A percentile compares a stretch with the other conserved stretches of the same genome.
phyloP scores from a whole-genome alignment of 78 protist genomes.

The Ministeria vibrans region DNA sequence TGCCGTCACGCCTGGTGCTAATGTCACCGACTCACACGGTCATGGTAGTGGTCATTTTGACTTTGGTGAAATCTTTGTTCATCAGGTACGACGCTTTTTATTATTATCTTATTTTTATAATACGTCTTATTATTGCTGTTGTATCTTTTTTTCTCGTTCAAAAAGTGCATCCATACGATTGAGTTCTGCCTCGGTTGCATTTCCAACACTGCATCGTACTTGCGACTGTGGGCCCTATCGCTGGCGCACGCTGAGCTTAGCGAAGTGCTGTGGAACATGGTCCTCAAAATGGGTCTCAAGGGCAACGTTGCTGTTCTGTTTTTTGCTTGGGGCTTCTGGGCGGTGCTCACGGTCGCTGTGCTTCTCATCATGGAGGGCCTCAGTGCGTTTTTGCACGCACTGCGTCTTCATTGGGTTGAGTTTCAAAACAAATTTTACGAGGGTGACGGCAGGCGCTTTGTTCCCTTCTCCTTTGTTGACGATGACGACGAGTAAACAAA shows the following conservation, averaged over 20 bases:
- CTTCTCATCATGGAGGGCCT: conserved; percentile 96
- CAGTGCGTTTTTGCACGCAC: conserved; percentile 98
- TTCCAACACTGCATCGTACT: conserved; percentile 99
- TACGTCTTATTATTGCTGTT: neutral
- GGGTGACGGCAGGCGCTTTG: conserved; percentile 68
- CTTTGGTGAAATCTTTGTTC: conserved; percentile 74
- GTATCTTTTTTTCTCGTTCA: conserved; percentile 16
- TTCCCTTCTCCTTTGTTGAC: conserved; percentile 63
- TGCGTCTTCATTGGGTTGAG: conserved; percentile 96
- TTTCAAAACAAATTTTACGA: conserved; percentile 86
- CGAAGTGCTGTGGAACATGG: conserved; percentile 74
- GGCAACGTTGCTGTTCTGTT: conserved; percentile 22
- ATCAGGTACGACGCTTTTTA: conserved; percentile 46
- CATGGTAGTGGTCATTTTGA: conserved; percentile 46
- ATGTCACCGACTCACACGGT: neutral
- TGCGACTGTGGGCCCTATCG: conserved; percentile 99
- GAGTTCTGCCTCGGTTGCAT: conserved; percentile 95
- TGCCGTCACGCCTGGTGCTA: no score
- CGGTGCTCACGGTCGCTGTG: conserved; percentile 83
- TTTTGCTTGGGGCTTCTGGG: conserved; percentile 82
- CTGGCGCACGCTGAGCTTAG: conserved; percentile 95
- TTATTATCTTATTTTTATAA: neutral
- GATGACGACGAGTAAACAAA: no score
- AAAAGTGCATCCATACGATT: conserved; percentile 96
- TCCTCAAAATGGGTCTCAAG: conserved; percentile 8